Percentiles rank a stretch among this genome's conserved stretches.
Conservation (phyloP, 495 filamentous ascomycete species). For the Penicillium bialowiezense region DNA sequence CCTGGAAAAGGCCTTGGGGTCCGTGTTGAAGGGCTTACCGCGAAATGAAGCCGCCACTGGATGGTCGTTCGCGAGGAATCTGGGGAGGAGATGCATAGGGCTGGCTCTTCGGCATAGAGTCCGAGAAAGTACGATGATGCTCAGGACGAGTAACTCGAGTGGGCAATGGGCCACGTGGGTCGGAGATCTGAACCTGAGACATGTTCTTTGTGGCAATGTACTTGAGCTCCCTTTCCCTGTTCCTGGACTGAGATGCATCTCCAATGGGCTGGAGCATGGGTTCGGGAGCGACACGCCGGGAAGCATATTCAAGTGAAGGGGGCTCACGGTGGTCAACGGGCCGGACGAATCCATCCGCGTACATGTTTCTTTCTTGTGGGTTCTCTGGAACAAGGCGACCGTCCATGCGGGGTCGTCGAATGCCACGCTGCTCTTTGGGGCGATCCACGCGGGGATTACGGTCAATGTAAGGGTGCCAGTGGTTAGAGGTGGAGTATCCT, state of each 20-base stretch:
- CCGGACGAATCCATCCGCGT: slow-evolving; percentile 41
- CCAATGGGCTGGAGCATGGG: slow-evolving; percentile 8
- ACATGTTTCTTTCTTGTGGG: slow-evolving; percentile 21
- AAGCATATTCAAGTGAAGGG: slow-evolving; percentile 19
- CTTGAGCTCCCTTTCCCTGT: slow-evolving; percentile 11
- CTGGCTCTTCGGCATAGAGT: slow-evolving; percentile 5
- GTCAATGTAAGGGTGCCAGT: slow-evolving; percentile 18
- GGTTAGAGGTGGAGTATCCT: too few species aligned
- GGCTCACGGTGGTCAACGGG: slow-evolving; percentile 31
- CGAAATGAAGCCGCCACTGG: slow-evolving; percentile 12
- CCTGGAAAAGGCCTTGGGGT: neutral
- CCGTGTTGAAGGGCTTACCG: slow-evolving; percentile 19
- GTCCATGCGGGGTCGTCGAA: slow-evolving; percentile 15
- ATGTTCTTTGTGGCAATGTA: slow-evolving; percentile 13
- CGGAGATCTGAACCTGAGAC: slow-evolving; percentile 9
- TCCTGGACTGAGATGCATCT: slow-evolving; percentile 15
- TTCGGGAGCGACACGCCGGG: slow-evolving; percentile 14
- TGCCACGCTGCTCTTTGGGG: slow-evolving; percentile 5
- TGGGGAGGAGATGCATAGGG: slow-evolving; percentile 2
- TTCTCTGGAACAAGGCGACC: slow-evolving; percentile 15
- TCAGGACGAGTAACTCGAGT: slow-evolving; percentile 10
- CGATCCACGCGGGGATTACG: slow-evolving; percentile 18
- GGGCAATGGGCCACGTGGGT: slow-evolving; percentile 11
- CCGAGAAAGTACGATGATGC: slow-evolving; percentile 6
- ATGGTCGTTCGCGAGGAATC: slow-evolving; percentile 17